These are phyloP conservation scores for Sugiyamaella paludigena DNA, from an alignment of 1,139 yeast species.

Conservation along the genomic window DNA sequence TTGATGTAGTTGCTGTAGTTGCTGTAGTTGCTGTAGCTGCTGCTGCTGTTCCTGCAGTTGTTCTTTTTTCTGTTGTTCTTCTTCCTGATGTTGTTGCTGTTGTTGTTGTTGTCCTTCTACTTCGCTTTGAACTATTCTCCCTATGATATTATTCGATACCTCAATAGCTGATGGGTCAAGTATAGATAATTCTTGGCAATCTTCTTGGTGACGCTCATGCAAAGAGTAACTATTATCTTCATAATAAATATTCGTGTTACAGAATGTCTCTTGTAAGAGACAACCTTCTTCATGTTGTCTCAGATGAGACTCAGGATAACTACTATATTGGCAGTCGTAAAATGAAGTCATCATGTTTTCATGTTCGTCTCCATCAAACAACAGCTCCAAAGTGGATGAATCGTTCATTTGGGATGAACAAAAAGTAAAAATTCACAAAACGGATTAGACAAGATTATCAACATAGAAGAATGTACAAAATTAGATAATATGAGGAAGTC, in stretches of 20 bases:
- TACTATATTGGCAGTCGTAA: not conserved
- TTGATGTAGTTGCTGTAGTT: not conserved
- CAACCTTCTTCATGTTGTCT: not conserved
- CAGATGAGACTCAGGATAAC: not conserved
- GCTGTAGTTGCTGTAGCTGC: too few relatives aligned
- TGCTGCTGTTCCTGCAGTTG: not conserved
- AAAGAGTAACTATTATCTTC: slow-evolving; percentile 2
- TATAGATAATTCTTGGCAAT: too few relatives aligned
- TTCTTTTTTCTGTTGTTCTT: not conserved
- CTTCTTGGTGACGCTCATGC: not conserved
- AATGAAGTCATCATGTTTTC: not conserved
- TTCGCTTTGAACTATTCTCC: too few relatives aligned
- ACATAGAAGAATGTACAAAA: too few relatives aligned
- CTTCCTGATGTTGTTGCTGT: too few relatives aligned
- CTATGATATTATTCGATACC: too few relatives aligned
- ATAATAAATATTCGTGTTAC: slow-evolving; percentile 4
- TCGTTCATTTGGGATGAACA: not conserved
- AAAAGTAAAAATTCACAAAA: too few relatives aligned
- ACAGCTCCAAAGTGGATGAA: not conserved
- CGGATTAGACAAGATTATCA: too few relatives aligned
- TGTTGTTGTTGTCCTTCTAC: too few relatives aligned
- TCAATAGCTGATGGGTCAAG: too few relatives aligned
- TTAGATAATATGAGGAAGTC: too few relatives aligned
- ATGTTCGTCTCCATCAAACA: not conserved
- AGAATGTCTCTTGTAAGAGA: slow-evolving; percentile 2